These are phyloP conservation scores for Perkinsus chesapeaki DNA, from an alignment of 169 alveolate species.

Conservation along the genomic window DNA sequence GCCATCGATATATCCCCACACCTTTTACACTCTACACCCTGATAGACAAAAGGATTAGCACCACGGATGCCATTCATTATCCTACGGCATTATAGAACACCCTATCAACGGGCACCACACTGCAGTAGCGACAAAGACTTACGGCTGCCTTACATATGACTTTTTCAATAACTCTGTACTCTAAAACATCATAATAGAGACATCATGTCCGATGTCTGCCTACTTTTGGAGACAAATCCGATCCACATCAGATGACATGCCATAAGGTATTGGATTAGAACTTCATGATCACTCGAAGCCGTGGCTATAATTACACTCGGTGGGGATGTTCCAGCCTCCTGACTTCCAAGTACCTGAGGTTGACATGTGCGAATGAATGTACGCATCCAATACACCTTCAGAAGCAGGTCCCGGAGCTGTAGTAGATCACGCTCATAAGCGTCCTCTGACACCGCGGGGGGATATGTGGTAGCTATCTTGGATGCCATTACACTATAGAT, in stretches of 20 bases:
- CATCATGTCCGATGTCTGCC: constrained; percentile 44
- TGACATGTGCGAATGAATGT: constrained; percentile 47
- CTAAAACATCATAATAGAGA: constrained; percentile 45
- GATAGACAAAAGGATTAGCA: neutral
- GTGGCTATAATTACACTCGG: too few relatives aligned
- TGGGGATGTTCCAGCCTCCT: too few relatives aligned
- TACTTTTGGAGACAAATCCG: constrained; percentile 47
- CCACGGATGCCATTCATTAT: neutral
- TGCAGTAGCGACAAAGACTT: constrained; percentile 67
- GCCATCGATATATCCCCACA: constrained; percentile 70
- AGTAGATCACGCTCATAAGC: neutral
- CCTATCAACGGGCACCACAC: constrained; percentile 71
- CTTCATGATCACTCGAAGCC: too few relatives aligned
- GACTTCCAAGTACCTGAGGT: constrained; percentile 48
- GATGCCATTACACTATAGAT: neutral
- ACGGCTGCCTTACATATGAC: constrained; percentile 46
- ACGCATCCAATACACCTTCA: constrained; percentile 26
- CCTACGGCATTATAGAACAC: constrained; percentile 79
- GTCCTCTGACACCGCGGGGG: neutral
- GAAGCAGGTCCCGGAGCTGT: neutral
- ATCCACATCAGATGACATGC: neutral
- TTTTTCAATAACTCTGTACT: constrained; percentile 37
- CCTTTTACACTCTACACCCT: constrained; percentile 62
- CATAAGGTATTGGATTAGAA: too few relatives aligned
- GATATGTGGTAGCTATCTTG: neutral